Conservation (phyloP, 768 basidiomycete genomes). For the Panaeolus cyanescens region DNA sequence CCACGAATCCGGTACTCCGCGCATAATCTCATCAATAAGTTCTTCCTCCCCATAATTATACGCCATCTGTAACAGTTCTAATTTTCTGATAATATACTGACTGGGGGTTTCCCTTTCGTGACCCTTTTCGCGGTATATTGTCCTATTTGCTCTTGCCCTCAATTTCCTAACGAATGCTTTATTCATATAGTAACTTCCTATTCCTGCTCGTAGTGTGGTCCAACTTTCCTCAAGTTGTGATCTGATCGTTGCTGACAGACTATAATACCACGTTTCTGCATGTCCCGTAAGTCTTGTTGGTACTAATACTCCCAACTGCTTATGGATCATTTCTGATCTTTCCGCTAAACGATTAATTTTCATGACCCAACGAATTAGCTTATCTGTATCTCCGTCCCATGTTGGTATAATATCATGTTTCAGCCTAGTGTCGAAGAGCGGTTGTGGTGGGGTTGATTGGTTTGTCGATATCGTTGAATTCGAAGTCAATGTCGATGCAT, state of each 20-base stretch:
- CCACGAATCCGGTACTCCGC: slow-evolving; percentile 31
- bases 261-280: slow-evolving; percentile 34
- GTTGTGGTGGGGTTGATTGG: slow-evolving; percentile 1
- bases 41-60: slow-evolving; percentile 23
- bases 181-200: slow-evolving; percentile 34
- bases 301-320: slow-evolving; percentile 31
- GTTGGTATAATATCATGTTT: slow-evolving; percentile 28
- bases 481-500: no score
- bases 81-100: slow-evolving; percentile 35
- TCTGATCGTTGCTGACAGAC: slow-evolving; percentile 11
- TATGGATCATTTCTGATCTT: slow-evolving; percentile 17
- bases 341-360: slow-evolving; percentile 26
- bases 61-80: slow-evolving; percentile 16
- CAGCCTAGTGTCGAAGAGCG: slow-evolving; percentile 33
- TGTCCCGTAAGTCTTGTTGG: slow-evolving; percentile 24
- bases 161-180: slow-evolving; percentile 28
- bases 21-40: slow-evolving; percentile 36
- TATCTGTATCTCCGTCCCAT: slow-evolving; percentile 33
- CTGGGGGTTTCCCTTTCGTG: slow-evolving; percentile 29
- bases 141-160: slow-evolving; percentile 23
- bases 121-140: slow-evolving; percentile 26
- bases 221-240: slow-evolving; percentile 25
- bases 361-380: slow-evolving; percentile 26
- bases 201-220: slow-evolving; percentile 24
- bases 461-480: no score